phyloP scores from a whole-genome alignment of 345 rosid species.

The Erysimum cheiranthoides region DNA sequence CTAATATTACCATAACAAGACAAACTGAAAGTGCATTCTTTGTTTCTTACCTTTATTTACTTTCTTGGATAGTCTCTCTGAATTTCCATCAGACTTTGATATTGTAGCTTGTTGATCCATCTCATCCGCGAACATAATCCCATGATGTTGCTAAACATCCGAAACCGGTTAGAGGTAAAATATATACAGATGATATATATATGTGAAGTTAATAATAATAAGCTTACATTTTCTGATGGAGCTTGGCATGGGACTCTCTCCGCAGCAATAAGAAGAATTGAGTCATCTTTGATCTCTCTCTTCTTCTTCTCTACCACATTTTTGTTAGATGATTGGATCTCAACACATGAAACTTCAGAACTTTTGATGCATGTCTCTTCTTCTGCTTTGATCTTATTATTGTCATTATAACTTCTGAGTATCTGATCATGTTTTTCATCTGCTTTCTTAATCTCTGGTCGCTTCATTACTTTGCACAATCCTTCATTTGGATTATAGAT shows the following conservation, averaged over 20 bases:
- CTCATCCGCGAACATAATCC: conserved; percentile 22
- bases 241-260: conserved; percentile 45
- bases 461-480: conserved; percentile 44
- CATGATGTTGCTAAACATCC: conserved; percentile 48
- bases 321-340: conserved; percentile 38
- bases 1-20: conserved; percentile 13
- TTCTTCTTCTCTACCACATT: conserved; percentile 39
- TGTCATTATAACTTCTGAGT: conserved; percentile 40
- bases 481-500: conserved; percentile 45
- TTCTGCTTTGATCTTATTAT: conserved; percentile 46
- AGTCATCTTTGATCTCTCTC: conserved; percentile 47
- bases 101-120: conserved; percentile 46
- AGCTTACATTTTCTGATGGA: conserved; percentile 57
- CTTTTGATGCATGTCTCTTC: conserved; percentile 42
- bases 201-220: conserved; percentile 20
- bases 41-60: conserved; percentile 20
- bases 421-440: conserved; percentile 47
- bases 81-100: conserved; percentile 7
- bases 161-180: not conserved
- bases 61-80: conserved; percentile 16
- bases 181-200: not conserved
- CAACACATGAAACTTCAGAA: conserved; percentile 40
- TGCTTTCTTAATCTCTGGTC: conserved; percentile 46
- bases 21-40: not conserved
- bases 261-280: conserved; percentile 39